A percentile compares a stretch with the other conserved stretches of the same genome.
phyloP scores from a whole-genome alignment of 257 asterid genomes.

The Leptodermis oblonga region DNA sequence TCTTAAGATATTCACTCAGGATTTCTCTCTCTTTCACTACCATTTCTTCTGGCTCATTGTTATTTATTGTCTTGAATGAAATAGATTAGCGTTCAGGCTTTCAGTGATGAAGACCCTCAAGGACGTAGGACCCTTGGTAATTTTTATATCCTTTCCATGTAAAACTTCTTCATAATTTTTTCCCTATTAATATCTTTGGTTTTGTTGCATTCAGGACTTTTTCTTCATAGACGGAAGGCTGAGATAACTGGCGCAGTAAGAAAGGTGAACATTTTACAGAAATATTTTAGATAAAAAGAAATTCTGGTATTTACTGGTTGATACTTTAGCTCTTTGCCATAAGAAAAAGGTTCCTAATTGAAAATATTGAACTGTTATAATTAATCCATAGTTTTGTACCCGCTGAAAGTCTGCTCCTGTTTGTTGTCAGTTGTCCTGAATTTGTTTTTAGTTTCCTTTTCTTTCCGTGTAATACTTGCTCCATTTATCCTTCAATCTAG shows the following conservation, averaged over 20 bases:
- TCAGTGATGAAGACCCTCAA: constrained; percentile 94
- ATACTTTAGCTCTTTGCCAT: not conserved
- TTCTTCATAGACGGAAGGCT: constrained; percentile 96
- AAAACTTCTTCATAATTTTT: constrained; percentile 5
- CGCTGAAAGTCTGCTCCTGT: not conserved
- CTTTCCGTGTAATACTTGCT: not conserved
- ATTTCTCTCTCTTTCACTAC: not conserved
- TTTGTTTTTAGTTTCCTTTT: not conserved
- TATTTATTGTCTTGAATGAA: constrained; percentile 30
- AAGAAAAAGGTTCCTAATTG: not conserved
- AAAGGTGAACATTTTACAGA: constrained; percentile 47
- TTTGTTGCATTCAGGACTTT: constrained; percentile 59
- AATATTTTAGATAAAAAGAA: not conserved
- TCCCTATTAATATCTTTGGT: constrained; percentile 8
- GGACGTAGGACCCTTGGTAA: constrained; percentile 98
- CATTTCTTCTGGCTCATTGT: not conserved
- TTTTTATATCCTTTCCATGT: constrained; percentile 7
- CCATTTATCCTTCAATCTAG: not conserved
- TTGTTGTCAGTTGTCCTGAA: too few species aligned
- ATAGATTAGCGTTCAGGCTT: constrained; percentile 95
- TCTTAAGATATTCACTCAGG: not conserved
- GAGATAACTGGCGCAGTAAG: constrained; percentile 69
- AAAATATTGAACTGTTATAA: not conserved
- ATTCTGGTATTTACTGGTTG: not conserved
- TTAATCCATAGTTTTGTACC: not conserved